phyloP scores from a whole-genome alignment of 164 flowering plant species.

The Hamamelis virginiana region DNA sequence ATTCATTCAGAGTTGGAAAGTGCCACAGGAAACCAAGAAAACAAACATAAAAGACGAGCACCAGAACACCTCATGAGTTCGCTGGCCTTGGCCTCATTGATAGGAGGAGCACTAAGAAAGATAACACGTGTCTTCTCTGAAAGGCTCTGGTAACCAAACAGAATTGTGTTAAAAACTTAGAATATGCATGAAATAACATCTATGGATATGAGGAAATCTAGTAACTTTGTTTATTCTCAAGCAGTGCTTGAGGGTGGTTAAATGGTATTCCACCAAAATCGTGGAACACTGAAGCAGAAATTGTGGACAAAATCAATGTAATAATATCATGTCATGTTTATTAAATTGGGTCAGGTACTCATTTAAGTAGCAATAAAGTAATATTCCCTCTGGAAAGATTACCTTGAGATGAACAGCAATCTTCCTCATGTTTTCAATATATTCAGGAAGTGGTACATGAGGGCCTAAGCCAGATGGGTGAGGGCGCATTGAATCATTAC shows the following conservation, averaged over 20 bases:
- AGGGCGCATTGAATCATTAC: constrained; percentile 75
- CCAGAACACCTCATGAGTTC: too few relatives aligned
- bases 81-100: too few relatives aligned
- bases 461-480: constrained; percentile 66
- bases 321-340: background rate
- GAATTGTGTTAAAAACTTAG: constrained; percentile 6
- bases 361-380: background rate
- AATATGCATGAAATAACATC: background rate
- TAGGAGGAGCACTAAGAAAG: too few relatives aligned
- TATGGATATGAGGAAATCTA: background rate
- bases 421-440: constrained; percentile 69
- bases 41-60: too few relatives aligned
- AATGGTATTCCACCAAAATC: background rate
- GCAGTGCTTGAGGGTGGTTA: too few relatives aligned
- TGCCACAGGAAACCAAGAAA: too few relatives aligned
- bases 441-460: constrained; percentile 86
- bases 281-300: background rate
- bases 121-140: constrained; percentile 58
- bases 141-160: constrained; percentile 52
- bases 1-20: background rate
- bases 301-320: background rate
- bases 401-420: constrained; percentile 78
- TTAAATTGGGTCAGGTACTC: background rate
- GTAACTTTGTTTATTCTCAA: background rate
- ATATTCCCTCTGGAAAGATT: constrained; percentile 1